Conservation (phyloP, 352 stramenopile species). For the Phytophthora syringae region DNA sequence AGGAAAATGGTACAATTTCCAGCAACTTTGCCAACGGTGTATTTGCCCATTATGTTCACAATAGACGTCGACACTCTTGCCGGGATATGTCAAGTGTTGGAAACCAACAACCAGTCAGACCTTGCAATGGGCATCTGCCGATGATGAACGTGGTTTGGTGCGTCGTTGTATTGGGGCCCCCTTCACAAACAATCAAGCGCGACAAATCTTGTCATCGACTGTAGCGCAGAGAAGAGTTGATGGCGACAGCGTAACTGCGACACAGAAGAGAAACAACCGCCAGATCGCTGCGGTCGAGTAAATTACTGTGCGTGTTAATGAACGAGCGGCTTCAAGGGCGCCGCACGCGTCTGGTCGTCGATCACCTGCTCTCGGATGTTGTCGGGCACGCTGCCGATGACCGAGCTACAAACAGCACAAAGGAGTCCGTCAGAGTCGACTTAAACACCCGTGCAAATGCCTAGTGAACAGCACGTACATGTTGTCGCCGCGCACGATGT, state of each 20-base stretch:
- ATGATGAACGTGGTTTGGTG: too few relatives aligned
- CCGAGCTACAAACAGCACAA: constrained; percentile 50
- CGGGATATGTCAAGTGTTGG: too few relatives aligned
- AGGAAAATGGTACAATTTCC: too few relatives aligned
- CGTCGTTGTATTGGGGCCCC: too few relatives aligned
- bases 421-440: not conserved
- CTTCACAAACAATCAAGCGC: too few relatives aligned
- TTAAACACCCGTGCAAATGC: not conserved
- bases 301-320: constrained; percentile 80
- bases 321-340: constrained; percentile 91
- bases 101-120: too few relatives aligned
- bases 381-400: constrained; percentile 88
- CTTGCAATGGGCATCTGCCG: too few relatives aligned
- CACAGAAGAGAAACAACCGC: not conserved
- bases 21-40: too few relatives aligned
- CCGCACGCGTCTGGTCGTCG: constrained; percentile 84
- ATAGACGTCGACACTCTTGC: too few relatives aligned
- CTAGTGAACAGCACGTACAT: constrained; percentile 65
- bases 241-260: not conserved
- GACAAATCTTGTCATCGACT: too few relatives aligned
- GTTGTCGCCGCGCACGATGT: constrained; percentile 95
- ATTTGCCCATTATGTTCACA: too few relatives aligned
- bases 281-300: constrained; percentile 23
- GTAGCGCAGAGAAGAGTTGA: too few relatives aligned
- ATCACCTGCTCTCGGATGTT: constrained; percentile 92